phyloP scores from a whole-genome alignment of 2,329 filamentous ascomycete species.

The Neonectria magnoliae region DNA sequence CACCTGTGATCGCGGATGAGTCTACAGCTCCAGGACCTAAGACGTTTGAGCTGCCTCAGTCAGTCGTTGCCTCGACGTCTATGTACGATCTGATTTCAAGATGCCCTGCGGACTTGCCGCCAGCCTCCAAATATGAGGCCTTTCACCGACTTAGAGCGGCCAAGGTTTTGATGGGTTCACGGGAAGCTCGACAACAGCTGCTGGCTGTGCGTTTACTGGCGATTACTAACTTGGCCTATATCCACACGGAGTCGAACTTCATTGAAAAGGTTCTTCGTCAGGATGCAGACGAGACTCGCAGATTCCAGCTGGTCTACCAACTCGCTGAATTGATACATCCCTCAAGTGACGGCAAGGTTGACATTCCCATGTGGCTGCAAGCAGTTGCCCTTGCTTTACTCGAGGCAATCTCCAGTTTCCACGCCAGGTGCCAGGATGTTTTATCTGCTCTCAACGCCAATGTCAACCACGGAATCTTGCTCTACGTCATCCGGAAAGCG shows the following conservation, averaged over 20 bases:
- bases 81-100: conserved; percentile 67
- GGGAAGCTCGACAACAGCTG: conserved; percentile 76
- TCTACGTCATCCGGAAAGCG: conserved; percentile 91
- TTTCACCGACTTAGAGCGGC: conserved; percentile 85
- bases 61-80: conserved; percentile 60
- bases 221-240: conserved; percentile 90
- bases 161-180: conserved; percentile 77
- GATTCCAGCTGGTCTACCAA: conserved; percentile 91
- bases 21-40: conserved; percentile 58
- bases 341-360: conserved; percentile 72
- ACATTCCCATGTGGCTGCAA: conserved; percentile 80
- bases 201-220: conserved; percentile 85
- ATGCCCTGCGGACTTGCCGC: conserved; percentile 72
- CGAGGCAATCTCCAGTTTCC: conserved; percentile 85
- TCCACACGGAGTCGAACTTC: conserved; percentile 85
- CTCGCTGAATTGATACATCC: conserved; percentile 92
- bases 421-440: conserved; percentile 81
- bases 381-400: conserved; percentile 83
- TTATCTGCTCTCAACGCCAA: conserved; percentile 92
- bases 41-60: conserved; percentile 72
- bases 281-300: conserved; percentile 88
- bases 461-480: conserved; percentile 93
- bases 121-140: conserved; percentile 81
- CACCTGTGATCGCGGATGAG: conserved; percentile 51
- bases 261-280: conserved; percentile 86